Evolutionary conservation across 495 filamentous ascomycete species (phyloP), one percentile per base, ranked within the genome.

Genomic region (Rostrohypoxylon terebratum): DNA sequence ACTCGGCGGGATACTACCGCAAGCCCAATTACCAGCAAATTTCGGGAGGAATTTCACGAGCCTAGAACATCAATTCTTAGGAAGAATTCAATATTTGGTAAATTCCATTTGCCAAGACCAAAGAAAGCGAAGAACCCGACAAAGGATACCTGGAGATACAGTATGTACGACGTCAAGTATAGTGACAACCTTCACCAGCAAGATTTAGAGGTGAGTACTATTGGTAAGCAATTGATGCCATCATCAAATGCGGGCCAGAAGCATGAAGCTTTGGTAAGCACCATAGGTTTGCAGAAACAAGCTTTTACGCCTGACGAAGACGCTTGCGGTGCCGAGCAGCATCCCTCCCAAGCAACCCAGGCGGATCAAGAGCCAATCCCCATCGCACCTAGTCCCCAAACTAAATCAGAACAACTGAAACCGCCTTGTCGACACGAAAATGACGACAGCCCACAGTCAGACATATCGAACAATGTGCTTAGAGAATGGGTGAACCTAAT

Each of bases 81-180:
- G 20, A 80, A 64, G 61, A 66, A 58, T 10, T 81, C 81, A 21
- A 62, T 82, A 53, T 63, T 83, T 20, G 75, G 77, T 10, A 69
- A 73, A 34, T 64, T 83, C 3, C 79, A 81, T 57, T 63, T 81
- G 2, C 72, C 74, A 5, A 68, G 79, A 23, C 72, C 79, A 0
- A 75, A 63, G 50, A 78, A 61, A 59, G 58, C 63, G 33, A 81
- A 77, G 67, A 47, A 74, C 4, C 55, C 58, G 42, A 55, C 68
- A 42, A 73, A 59, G 59, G 76, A 75, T 50, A 62, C 62, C 21
- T 66, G 14, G 28, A 59, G 20, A 13, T 47, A 54, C 36, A 42
- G 48, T 44, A 42, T 47, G 14, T 36, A 58, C 21, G 25, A 40
- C n/a, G 25, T 28, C 18, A 48, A 67, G 23, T 14, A 13, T 4